These are phyloP conservation scores for Ophioceras dolichostomum DNA, from an alignment of 2,329 filamentous ascomycete species.

Conservation along the genomic window DNA sequence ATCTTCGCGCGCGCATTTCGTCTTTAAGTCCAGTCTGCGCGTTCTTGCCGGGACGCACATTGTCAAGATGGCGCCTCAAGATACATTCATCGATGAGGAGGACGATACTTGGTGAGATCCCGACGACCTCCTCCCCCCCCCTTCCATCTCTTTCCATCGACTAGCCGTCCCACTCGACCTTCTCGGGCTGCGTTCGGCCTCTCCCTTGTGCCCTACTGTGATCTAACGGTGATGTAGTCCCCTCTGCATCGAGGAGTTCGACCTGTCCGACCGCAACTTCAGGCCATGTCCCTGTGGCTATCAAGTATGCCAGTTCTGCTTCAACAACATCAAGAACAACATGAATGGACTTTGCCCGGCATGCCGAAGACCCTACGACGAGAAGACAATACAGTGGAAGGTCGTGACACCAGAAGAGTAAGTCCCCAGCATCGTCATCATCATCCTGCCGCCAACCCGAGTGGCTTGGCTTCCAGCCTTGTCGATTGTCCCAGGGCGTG, in stretches of 20 bases:
- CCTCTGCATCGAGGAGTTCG: slow-evolving; percentile 97
- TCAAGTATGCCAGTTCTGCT: slow-evolving; percentile 99
- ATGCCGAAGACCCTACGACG: slow-evolving; percentile 88
- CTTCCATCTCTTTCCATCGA: not conserved
- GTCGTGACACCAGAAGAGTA: slow-evolving; percentile 92
- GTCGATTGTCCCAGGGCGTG: too few species aligned
- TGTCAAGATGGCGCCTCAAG: slow-evolving; percentile 49
- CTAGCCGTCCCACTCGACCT: not conserved
- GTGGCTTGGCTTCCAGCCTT: too few species aligned
- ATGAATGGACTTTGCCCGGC: slow-evolving; percentile 98
- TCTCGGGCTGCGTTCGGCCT: not conserved
- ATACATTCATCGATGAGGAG: slow-evolving; percentile 60
- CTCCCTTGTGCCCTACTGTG: not conserved
- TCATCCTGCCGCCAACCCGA: too few species aligned
- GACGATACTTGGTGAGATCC: slow-evolving; percentile 52
- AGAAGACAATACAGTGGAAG: slow-evolving; percentile 95
- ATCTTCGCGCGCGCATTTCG: too few species aligned
- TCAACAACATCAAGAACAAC: slow-evolving; percentile 97
- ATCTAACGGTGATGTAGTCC: slow-evolving; percentile 53
- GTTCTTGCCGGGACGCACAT: too few species aligned
- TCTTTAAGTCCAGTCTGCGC: too few species aligned
- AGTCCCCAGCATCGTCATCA: too few species aligned
- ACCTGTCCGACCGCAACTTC: slow-evolving; percentile 95
- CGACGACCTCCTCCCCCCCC: slow-evolving; percentile 5
- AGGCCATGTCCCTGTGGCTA: slow-evolving; percentile 95